Evolutionary conservation across 768 basidiomycete genomes (phyloP).

Genomic region (Hericium rajendrae): DNA sequence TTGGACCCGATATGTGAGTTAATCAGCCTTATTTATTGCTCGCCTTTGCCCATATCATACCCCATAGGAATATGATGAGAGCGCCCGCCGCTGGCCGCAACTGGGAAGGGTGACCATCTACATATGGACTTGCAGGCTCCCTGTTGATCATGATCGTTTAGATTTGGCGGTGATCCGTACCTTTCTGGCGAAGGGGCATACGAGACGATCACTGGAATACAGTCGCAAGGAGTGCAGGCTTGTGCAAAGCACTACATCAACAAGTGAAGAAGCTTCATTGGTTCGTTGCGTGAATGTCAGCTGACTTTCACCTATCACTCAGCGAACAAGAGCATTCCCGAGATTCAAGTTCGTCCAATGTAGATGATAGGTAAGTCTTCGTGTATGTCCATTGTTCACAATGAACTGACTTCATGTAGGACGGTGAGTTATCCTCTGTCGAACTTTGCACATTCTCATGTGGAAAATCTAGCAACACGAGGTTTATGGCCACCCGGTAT

Average conservation of each 20-base stretch:
- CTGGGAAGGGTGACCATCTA: constrained; percentile 30
- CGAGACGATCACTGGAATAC: constrained; percentile 22
- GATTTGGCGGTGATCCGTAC: constrained; percentile 21
- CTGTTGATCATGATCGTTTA: background rate
- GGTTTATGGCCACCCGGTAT: constrained; percentile 14
- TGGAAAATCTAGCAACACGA: constrained; percentile 14
- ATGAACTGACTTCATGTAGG: background rate
- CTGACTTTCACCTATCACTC: background rate
- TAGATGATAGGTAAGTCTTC: constrained; percentile 15
- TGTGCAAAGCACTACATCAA: constrained; percentile 17
- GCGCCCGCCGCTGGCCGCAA: constrained; percentile 29
- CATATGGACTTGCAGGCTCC: background rate
- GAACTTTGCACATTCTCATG: background rate
- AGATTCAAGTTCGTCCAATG: constrained; percentile 14
- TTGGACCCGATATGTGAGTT: constrained; percentile 15
- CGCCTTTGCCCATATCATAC: background rate
- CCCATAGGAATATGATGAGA: constrained; percentile 12
- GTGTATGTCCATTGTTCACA: background rate
- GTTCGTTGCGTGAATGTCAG: background rate
- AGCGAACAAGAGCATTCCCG: constrained; percentile 17
- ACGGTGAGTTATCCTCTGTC: constrained; percentile 2
- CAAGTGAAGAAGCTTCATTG: background rate
- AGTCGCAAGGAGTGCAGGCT: constrained; percentile 22
- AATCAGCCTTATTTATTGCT: background rate
- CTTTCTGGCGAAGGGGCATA: constrained; percentile 24